Evolutionary conservation across 768 basidiomycete genomes (phyloP), one percentile per base, ranked within the genome.

Genomic region (Termitomyces sp.): DNA sequence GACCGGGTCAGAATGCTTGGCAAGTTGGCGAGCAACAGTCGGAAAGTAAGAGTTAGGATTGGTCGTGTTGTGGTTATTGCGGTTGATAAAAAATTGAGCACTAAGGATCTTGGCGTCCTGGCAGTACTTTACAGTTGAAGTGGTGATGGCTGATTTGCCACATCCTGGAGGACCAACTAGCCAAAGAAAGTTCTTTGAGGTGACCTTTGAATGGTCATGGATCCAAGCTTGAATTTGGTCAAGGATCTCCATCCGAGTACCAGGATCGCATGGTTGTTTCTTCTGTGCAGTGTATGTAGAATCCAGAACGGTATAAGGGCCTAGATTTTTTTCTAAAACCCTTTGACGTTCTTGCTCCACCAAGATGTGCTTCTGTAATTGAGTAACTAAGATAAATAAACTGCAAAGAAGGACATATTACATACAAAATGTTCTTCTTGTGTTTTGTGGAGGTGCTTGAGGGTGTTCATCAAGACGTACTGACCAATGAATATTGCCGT

Each of bases 21-120:
- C 47, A 16, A 66, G 47, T 18, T 64, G 56, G 2, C 53, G 45
- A 0, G 62, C 61, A 27, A 64, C 53, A 9, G 65, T 62, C 6
- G 58, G 65, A n/a, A 64, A 62, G 36, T 62, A 64, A 14, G 40
- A 46, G 27, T 50, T 57, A 1, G 62, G 62, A 36, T 66, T 54
- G 20, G 58, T 62, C 6, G 59, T 62, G 20, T 58, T 49, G 12
- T 32, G 51, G 32, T 58, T 48, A 39, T 60, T 59, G 32, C 52
- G 54, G 45, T 63, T 60, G 34, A 63, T 58, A 7, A 40, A 40
- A n/a, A 40, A 40, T 8, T 40, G 39, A 60, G 54, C n/a, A n/a
- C n/a, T 55, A 10, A 63, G 45, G 12, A 47, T 50, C 2, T 40
- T 39, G 10, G 22, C 1, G 26, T 30, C 18, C 13, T 56, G 50